Percentiles rank a stretch among this genome's conserved stretches.
phyloP scores from a whole-genome alignment of 2,329 filamentous ascomycete genomes.

The Epichloe amarillans region DNA sequence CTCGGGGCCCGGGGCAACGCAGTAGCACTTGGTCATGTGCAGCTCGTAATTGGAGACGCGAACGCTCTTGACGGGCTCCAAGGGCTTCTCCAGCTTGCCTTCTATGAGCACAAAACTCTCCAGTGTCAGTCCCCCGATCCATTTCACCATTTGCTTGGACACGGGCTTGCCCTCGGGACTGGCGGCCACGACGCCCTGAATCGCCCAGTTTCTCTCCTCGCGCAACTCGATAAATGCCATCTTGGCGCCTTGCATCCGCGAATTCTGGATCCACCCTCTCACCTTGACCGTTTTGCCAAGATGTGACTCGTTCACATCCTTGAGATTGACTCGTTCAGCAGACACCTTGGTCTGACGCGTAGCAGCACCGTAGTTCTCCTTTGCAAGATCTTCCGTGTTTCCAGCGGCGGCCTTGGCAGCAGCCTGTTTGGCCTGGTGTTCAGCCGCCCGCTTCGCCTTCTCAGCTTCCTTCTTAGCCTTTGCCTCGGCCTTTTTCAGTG shows the following conservation, averaged over 20 bases:
- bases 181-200: constrained; percentile 64
- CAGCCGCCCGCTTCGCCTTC: constrained; percentile 61
- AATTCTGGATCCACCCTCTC: constrained; percentile 43
- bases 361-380: constrained; percentile 53
- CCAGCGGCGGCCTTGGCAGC: constrained; percentile 52
- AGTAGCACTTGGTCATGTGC: constrained; percentile 74
- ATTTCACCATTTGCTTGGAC: constrained; percentile 80
- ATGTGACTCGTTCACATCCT: constrained; percentile 48
- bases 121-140: constrained; percentile 59
- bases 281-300: constrained; percentile 61
- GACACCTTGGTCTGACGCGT: constrained; percentile 44
- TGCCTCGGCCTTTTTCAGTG: constrained; percentile 67
- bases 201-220: constrained; percentile 54
- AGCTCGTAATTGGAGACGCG: constrained; percentile 70
- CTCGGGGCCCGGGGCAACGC: constrained; percentile 51
- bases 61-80: constrained; percentile 80
- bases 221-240: constrained; percentile 75
- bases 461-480: constrained; percentile 82
- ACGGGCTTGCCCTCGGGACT: constrained; percentile 49
- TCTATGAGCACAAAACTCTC: constrained; percentile 78
- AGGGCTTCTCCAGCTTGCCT: constrained; percentile 65
- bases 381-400: constrained; percentile 54
- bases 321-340: constrained; percentile 45
- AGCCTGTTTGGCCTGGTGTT: constrained; percentile 59
- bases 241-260: constrained; percentile 40